Base-by-base conservation (phyloP, 805 yeast genomes). In the Metschnikowia gruessii region DNA sequence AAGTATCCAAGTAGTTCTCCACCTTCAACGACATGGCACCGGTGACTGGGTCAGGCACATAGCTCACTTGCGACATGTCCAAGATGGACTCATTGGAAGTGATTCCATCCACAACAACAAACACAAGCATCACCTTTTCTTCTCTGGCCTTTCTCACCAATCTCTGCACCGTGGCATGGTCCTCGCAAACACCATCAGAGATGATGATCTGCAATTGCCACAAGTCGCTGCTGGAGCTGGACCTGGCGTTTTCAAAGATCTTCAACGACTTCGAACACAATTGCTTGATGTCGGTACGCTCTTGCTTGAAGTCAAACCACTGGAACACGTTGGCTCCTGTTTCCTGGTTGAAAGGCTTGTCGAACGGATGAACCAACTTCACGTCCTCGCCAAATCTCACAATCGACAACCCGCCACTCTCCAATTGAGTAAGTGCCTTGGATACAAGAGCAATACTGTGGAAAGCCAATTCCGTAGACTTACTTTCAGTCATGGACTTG, bases 161-260 rank as follows among this genome's bases (percentile, higher is more conserved):
- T 53, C 92, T 76, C 54, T 86, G 82, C 41, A 94, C 74, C 0
- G 85, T 81, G 26, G 77, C 90, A 64, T 94, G 99, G 64, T 91
- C 95, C 65, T 94, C 99, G 62, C 97, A 90, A 40, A 94, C 88
- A 68, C 99, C 99, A 70, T 94, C 99, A 1, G 97, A 89, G 28
- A 94, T 76, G 49, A 94, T 85, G 46, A 94, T 89, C 64, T 95
- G 89, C 54, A 94, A 74, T 67, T 89, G 96, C 97, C 98, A 94
- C 62, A 88, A 75, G 51, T 88, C 96, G 34, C 71, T 59, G 54
- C 65, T 68, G 11, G 72, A 66, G 0, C 72, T 61, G 3, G 72
- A 62, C 37, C 75, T 60, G 3, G 85, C 81, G 49, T 81, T 80
- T 41, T 77, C 80, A 64, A 94, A 92, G 31, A 88, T 77, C 43